Evolutionary conservation across 495 filamentous ascomycete genomes (phyloP).

Genomic region (Choiromyces venosus): DNA sequence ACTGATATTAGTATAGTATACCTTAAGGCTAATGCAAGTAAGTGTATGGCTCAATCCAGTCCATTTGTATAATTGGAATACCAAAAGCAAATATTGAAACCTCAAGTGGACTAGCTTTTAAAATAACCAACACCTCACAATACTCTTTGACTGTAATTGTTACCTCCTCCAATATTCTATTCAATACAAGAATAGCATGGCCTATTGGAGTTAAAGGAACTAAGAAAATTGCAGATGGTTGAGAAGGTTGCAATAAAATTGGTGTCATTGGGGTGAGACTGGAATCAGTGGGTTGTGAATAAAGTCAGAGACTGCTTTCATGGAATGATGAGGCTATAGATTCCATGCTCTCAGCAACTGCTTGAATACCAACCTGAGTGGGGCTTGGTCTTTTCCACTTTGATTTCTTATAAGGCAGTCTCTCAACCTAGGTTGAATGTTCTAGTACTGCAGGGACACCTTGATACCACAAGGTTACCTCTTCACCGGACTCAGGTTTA

Average conservation of each 20-base stretch:
- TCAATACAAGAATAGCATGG: neutral
- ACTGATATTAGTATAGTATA: neutral
- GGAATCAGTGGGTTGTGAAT: neutral
- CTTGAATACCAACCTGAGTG: neutral
- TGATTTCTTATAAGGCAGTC: accelerated
- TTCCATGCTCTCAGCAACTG: neutral
- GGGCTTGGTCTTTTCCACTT: neutral
- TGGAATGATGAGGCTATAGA: neutral
- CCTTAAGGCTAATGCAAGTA: neutral
- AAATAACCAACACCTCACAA: neutral
- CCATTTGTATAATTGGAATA: neutral
- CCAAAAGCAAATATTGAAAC: neutral
- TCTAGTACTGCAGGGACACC: too few relatives aligned
- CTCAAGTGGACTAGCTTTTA: neutral
- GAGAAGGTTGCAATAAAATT: neutral
- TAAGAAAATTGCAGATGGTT: neutral
- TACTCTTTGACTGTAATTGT: neutral
- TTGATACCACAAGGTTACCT: too few relatives aligned
- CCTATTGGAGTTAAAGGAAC: neutral
- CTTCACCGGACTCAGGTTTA: too few relatives aligned
- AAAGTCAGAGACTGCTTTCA: neutral
- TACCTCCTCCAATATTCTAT: neutral
- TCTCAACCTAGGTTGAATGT: neutral
- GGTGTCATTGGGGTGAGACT: too few relatives aligned
- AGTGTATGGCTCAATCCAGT: neutral